These are phyloP conservation scores for Wickerhamomyces silvicola DNA, from an alignment of 805 yeast genomes.

Conservation along the genomic window DNA sequence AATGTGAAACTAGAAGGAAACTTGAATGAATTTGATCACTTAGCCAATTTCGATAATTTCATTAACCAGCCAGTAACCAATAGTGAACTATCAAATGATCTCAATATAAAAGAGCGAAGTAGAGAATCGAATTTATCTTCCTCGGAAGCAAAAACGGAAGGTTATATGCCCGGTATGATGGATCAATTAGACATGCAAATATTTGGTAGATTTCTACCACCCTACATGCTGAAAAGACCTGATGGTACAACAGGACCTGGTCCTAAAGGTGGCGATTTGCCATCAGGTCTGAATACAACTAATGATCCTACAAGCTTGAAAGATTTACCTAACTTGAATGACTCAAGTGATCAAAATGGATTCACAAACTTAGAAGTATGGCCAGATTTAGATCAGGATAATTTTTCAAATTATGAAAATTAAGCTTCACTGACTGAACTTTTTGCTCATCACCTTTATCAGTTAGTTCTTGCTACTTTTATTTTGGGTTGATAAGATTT, in stretches of 20 bases:
- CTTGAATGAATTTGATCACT: slow-evolving; percentile 20
- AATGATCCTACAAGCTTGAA: slow-evolving; percentile 16
- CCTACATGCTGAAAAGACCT: slow-evolving; percentile 57
- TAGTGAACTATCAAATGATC: not conserved
- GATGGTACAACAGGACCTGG: slow-evolving; percentile 21
- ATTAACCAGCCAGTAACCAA: slow-evolving; percentile 17
- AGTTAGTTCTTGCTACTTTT: too few species aligned
- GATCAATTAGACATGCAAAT: slow-evolving; percentile 80
- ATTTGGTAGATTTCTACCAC: slow-evolving; percentile 79
- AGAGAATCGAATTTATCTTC: too few species aligned
- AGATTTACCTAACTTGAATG: slow-evolving; percentile 11
- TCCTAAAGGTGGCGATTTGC: slow-evolving; percentile 23
- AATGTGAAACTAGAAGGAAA: slow-evolving; percentile 18
- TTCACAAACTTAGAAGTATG: slow-evolving; percentile 4
- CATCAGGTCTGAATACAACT: slow-evolving; percentile 21
- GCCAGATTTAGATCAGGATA: slow-evolving; percentile 9
- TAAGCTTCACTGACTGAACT: not conserved
- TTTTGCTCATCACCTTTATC: slow-evolving; percentile 1
- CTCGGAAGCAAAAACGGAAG: slow-evolving; percentile 5
- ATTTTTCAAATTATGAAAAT: slow-evolving; percentile 6
- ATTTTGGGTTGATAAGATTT: too few species aligned
- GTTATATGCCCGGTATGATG: slow-evolving; percentile 73
- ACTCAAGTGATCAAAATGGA: not conserved
- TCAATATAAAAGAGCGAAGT: slow-evolving; percentile 1
- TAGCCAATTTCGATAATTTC: slow-evolving; percentile 24